Percentiles rank a stretch among this genome's conserved stretches.
Evolutionary conservation across 495 filamentous ascomycete species (phyloP).

Genomic region (Hypoxylon fragiforme): DNA sequence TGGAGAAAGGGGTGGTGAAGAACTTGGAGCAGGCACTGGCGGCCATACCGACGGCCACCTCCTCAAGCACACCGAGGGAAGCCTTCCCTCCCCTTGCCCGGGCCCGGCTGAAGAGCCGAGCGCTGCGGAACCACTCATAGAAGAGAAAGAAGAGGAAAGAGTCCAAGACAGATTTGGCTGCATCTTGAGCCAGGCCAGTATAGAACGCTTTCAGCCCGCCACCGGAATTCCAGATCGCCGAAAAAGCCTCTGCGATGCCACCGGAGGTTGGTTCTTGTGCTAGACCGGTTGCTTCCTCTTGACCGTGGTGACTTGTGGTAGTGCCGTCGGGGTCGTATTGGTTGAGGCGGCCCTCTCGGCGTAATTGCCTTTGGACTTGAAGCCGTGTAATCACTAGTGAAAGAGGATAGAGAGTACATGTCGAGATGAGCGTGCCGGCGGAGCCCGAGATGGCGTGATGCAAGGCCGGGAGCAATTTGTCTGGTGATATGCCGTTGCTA

Average conservation of each 20-base stretch:
- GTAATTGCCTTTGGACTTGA: slow-evolving; percentile 74
- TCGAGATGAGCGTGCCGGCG: slow-evolving; percentile 77
- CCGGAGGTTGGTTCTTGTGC: slow-evolving; percentile 48
- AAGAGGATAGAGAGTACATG: slow-evolving; percentile 78
- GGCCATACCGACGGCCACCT: slow-evolving; percentile 73
- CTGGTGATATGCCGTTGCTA: slow-evolving; percentile 10
- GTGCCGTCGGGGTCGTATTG: slow-evolving; percentile 8
- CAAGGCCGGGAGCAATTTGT: slow-evolving; percentile 72
- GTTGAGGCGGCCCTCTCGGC: slow-evolving; percentile 40
- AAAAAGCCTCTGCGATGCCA: slow-evolving; percentile 66
- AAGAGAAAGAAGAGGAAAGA: slow-evolving; percentile 84
- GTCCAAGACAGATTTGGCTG: slow-evolving; percentile 71
- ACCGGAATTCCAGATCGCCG: slow-evolving; percentile 71
- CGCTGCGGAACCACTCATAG: slow-evolving; percentile 63
- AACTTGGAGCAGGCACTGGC: slow-evolving; percentile 78
- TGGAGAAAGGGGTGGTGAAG: slow-evolving; percentile 80
- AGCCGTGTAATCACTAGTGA: slow-evolving; percentile 83
- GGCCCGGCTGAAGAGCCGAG: slow-evolving; percentile 52
- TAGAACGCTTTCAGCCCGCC: slow-evolving; percentile 75
- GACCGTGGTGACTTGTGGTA: slow-evolving; percentile 25
- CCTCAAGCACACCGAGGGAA: slow-evolving; percentile 68
- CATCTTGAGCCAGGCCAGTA: slow-evolving; percentile 71
- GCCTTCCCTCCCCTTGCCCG: slow-evolving; percentile 9
- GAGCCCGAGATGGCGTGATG: slow-evolving; percentile 85
- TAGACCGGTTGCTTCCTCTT: slow-evolving; percentile 10